These are phyloP conservation scores for Venturia oleaginea DNA, from an alignment of 2,329 filamentous ascomycete genomes.

Conservation along the genomic window DNA sequence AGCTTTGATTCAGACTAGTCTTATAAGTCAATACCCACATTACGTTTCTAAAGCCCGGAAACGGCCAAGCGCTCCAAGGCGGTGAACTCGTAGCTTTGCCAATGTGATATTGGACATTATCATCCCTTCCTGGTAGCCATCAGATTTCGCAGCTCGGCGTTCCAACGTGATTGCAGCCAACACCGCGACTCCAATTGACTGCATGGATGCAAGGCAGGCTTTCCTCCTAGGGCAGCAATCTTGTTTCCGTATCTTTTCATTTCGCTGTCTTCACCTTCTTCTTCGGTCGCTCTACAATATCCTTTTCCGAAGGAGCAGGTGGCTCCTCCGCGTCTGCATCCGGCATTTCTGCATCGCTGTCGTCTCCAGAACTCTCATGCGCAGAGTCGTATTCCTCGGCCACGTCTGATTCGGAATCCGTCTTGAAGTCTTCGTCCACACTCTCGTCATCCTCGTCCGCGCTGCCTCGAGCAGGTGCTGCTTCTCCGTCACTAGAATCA, in stretches of 20 bases:
- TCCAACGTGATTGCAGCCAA: too few relatives aligned
- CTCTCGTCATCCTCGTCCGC: constrained; percentile 95
- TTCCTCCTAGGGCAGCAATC: background rate
- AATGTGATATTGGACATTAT: background rate
- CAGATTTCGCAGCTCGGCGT: background rate
- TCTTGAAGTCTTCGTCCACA: constrained; percentile 90
- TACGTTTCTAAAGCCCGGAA: background rate
- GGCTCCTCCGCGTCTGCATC: constrained; percentile 37
- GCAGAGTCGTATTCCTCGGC: constrained; percentile 92
- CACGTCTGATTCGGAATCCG: constrained; percentile 86
- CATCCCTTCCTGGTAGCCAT: background rate
- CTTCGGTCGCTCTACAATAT: constrained; percentile 49
- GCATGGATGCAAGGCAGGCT: background rate
- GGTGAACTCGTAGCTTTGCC: background rate
- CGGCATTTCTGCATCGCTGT: constrained; percentile 54
- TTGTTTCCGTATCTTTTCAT: constrained; percentile 3
- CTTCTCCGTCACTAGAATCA: constrained; percentile 69
- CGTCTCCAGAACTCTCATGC: constrained; percentile 75
- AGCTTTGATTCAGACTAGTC: background rate
- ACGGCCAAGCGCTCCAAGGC: background rate
- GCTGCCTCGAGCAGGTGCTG: constrained; percentile 67
- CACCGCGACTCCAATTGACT: background rate
- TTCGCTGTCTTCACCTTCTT: constrained; percentile 51
- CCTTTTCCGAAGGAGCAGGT: constrained; percentile 24
- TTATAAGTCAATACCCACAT: background rate